Base-by-base conservation (phyloP, 495 filamentous ascomycete genomes). In the Xylaria telfairii region DNA sequence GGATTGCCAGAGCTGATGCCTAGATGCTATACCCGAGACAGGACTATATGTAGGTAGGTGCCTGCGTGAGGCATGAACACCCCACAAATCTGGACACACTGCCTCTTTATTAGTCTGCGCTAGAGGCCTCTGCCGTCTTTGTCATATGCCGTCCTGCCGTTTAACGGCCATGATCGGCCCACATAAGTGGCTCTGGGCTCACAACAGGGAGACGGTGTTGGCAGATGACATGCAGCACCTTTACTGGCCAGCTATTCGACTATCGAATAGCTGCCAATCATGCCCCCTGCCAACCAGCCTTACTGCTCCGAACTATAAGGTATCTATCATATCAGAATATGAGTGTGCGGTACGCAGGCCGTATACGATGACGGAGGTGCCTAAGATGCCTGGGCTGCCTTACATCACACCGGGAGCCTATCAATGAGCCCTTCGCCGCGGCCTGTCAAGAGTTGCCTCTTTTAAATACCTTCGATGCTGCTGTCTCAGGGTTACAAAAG, bases 301-400 rank as follows among this genome's bases (percentile, higher is more conserved):
- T 62, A 42, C 37, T 8, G 37, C 59, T 57, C 32, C 6, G 2
- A 30, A 5, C 51, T 54, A 0, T 54, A 21, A 30, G n/a, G n/a
- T 17, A 28, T 54, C 24, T 54, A 54, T 54, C 51, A 30, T 53
- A 53, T 26, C 24, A 21, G n/a, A 34, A 59, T 34, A 9, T 37
- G 56, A 34, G 56, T 49, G 46, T 49, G 17, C 17, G 46, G 46
- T n/a, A 49, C 3, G n/a, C 0, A 59, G 30, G 28, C 28, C 4
- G 57, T 19, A 42, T 30, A 24, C 19, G n/a, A 44, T n/a, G 21
- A 32, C n/a, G 59, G 59, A 30, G 59, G 13, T 62, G 59, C 34
- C 59, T 62, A 44, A 62, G 37, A 41, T 44, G 59, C 19, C 39
- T 28, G 59, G 37, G 12, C 59, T 44, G 61, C 61, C 61, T 62